Evolutionary conservation across 257 asterid genomes (phyloP), one percentile per base, ranked within the genome.

Genomic region (Pogostemon cablin): DNA sequence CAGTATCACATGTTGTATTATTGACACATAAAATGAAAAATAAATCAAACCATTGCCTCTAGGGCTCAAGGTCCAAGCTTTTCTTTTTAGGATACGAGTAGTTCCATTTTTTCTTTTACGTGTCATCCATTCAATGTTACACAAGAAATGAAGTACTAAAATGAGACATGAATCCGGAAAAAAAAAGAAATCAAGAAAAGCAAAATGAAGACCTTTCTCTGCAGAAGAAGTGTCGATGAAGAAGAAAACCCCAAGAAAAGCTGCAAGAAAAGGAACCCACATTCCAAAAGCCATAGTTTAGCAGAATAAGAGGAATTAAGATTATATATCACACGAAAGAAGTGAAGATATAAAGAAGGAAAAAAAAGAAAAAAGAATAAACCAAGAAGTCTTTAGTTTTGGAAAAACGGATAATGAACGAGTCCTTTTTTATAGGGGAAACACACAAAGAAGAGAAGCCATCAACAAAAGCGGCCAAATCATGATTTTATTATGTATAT

Each of bases 161-260:
- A n/a, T 32, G 35, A 20, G 41, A 46, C 32, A 25, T 25, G 32
- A 25, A 25, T 25, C 32, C 32, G 42, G 42, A 32, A 42, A 32
- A 32, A 41, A 15, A 47, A 55, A n/a, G 42, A 6, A 37, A n/a
- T 48, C 5, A 12, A 12, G 60, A 15, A 42, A n/a, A 41, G 11
- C 55, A 41, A 32, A 54, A 43, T 6, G 25, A 46, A 32, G 6
- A 72, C 77, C 77, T 72, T 72, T 53, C 39, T 86, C 91, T 7
- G 91, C 84, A 75, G 58, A 69, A 71, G 84, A 83, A 49, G 86
- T 68, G 62, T 38, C 62, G 9, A 67, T 3, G 64, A 77, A 62
- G 79, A 79, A 75, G 70, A 81, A 62, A 78, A 79, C n/a, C 47
- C 67, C 62, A 35, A 80, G 75, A 44, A 67, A 72, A 71, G 61